phyloP scores from a whole-genome alignment of 345 rosid species.

The Carallia brachiata region DNA sequence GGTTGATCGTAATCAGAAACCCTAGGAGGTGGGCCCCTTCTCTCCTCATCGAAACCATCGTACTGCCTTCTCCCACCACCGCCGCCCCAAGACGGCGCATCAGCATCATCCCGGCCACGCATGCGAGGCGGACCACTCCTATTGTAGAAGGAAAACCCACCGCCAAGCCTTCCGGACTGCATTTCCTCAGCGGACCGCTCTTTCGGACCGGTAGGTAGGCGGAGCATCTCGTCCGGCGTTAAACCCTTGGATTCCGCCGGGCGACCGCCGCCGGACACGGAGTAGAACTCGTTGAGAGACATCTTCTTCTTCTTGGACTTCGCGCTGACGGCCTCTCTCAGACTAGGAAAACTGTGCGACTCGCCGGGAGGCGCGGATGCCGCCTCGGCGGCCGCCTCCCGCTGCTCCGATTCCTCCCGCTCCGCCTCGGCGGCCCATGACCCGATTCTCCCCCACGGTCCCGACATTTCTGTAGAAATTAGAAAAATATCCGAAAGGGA shows the following conservation, averaged over 20 bases:
- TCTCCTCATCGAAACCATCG: slow-evolving; percentile 81
- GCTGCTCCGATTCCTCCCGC: slow-evolving; percentile 66
- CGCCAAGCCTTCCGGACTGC: slow-evolving; percentile 75
- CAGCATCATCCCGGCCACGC: slow-evolving; percentile 52
- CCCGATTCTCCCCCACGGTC: slow-evolving; percentile 76
- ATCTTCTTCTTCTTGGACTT: slow-evolving; percentile 87
- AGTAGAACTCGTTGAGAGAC: slow-evolving; percentile 59
- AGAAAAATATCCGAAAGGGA: no score
- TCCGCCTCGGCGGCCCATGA: slow-evolving; percentile 98
- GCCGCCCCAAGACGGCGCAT: slow-evolving; percentile 50
- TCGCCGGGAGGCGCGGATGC: slow-evolving; percentile 49
- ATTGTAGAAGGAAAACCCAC: slow-evolving; percentile 65
- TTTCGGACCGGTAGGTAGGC: slow-evolving; percentile 88
- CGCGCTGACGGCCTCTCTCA: slow-evolving; percentile 58
- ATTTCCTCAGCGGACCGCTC: slow-evolving; percentile 90
- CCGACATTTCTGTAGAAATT: slow-evolving; percentile 40
- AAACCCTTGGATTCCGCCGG: slow-evolving; percentile 34
- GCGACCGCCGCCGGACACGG: slow-evolving; percentile 21
- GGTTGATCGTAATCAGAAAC: slow-evolving; percentile 72
- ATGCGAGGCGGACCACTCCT: slow-evolving; percentile 40
- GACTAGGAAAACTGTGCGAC: slow-evolving; percentile 73
- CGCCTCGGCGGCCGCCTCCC: slow-evolving; percentile 37
- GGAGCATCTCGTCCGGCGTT: slow-evolving; percentile 75
- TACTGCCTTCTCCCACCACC: slow-evolving; percentile 50
- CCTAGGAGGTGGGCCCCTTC: slow-evolving; percentile 63